Evolutionary conservation across 2,329 filamentous ascomycete genomes (phyloP).

Genomic region (Alternaria angustiovoidea): DNA sequence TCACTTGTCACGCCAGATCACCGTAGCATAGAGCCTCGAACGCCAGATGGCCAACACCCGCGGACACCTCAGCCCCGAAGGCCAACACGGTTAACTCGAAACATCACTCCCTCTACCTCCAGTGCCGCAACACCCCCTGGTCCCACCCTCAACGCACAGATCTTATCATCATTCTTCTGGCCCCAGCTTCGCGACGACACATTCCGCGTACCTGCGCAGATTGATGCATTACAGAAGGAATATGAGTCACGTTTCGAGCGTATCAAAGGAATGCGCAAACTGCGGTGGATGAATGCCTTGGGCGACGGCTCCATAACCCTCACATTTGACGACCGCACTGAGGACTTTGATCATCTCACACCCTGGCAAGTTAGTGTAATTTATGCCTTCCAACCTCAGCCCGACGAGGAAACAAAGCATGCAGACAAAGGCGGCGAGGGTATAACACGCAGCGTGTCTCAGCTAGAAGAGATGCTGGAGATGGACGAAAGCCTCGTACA

Average conservation of each 20-base stretch:
- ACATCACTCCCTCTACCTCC: conserved; percentile 23
- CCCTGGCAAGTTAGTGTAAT: conserved; percentile 91
- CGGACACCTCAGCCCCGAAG: conserved; percentile 39
- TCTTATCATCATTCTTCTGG: conserved; percentile 94
- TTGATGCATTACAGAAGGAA: conserved; percentile 68
- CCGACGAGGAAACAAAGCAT: conserved; percentile 39
- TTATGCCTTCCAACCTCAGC: conserved; percentile 73
- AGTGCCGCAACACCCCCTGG: conserved; percentile 42
- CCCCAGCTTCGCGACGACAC: conserved; percentile 76
- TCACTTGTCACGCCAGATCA: conserved; percentile 30
- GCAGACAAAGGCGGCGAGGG: conserved; percentile 27
- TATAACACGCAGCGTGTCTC: conserved; percentile 51
- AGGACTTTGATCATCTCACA: conserved; percentile 77
- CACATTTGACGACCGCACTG: conserved; percentile 79
- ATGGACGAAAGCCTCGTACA: conserved; percentile 78
- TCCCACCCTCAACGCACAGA: conserved; percentile 73
- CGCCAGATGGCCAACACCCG: conserved; percentile 31
- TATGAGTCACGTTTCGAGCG: conserved; percentile 81
- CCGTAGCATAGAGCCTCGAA: conserved; percentile 23
- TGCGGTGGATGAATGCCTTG: conserved; percentile 86
- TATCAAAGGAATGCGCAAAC: conserved; percentile 82
- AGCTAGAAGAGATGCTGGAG: conserved; percentile 64
- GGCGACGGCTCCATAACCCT: conserved; percentile 83
- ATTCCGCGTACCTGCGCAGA: conserved; percentile 69
- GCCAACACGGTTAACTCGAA: conserved; percentile 19